Evolutionary conservation across 176 grass and related monocot genomes (phyloP), one percentile per base, ranked within the genome.

Genomic region (Lolium multiflorum): DNA sequence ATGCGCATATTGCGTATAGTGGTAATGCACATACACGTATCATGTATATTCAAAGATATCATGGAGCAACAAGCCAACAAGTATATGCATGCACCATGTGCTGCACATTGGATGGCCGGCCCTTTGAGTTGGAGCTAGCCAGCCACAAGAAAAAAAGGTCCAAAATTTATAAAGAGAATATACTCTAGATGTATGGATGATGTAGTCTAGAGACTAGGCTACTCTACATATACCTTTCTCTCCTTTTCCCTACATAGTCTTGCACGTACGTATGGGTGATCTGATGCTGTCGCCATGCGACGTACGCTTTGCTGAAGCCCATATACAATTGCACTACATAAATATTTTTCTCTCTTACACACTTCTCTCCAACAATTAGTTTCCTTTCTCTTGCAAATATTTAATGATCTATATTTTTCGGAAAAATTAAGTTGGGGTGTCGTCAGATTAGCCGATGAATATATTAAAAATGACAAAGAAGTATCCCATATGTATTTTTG

Each of bases 1-100:
- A 79, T 58, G 81, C 37, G 69, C 18, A 79, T 80, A 78, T 38
- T 83, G 22, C 28, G 84, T 48, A 78, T 59, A 87, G 48, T 87
- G 78, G 74, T 39, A 80, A 48, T 87, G 75, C 84, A 83, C 14
- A 9, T 20, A 87, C 20, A 51, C 22, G 83, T 86, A 67, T 83
- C 57, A 11, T 35, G n/a, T n/a, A 57, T 84, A 80, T 83, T 87
- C 80, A 84, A 84, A 87, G 57, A 73, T 84, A 91, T 87, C 18
- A 43, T 84, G 63, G 65, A 79, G 75, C 67, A 79, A 26, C 25
- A 79, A 80, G 67, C 24, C 67, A 79, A 26, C 25, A 79, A 80
- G 67, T 39, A 65, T 73, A 55, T 18, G 67, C 57, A 56, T 73
- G 74, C 87, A 55, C 31, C 89, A 90, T 90, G 89, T 90, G 84